Evolutionary conservation across 768 basidiomycete genomes (phyloP), one percentile per base, ranked within the genome.

Genomic region (Lactarius akahatsu): DNA sequence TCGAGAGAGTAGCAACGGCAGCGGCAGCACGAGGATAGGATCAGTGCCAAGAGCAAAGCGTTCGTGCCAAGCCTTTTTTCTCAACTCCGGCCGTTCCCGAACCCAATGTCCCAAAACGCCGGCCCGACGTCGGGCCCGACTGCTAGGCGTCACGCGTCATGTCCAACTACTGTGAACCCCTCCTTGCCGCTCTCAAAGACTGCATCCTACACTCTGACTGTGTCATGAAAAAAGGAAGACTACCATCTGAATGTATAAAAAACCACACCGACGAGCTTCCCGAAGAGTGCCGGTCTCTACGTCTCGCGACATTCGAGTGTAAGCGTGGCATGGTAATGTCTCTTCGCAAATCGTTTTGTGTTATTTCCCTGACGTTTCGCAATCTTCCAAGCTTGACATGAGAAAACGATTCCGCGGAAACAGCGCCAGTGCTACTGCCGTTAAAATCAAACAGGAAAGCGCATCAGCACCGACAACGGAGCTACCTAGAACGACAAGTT

Each of bases 201-300:
- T 96, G 94, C 72, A 76, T 96, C 5, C 81, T 95, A 73, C 85
- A 83, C 72, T 92, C 93, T 0, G 92, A 96, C 73, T 96, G 94
- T 74, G 94, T 96, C 58, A 75, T 90, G 28, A 91, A 91, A 73
- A 80, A 93, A 38, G 86, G 88, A 2, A 77, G 80, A 62, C 80
- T 91, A n/a, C 94, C 94, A 8, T 94, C 92, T 0, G 90, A 92
- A 38, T 96, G 94, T 76, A 82, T 96, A 57, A 86, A 83, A 71
- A 74, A 91, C 32, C 91, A 95, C 76, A 78, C 77, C 28, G 79
- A 87, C 62, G 89, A 93, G 69, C 81, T 96, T 30, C 93, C 94
- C 2, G 86, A 90, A 71, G 82, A 89, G 71, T 96, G 94, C 74
- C 85, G 86, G 74, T 83, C 86, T 32, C 78, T 96, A 62, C 82